Percentiles rank a stretch among this genome's conserved stretches.
Evolutionary conservation across 2,329 filamentous ascomycete genomes (phyloP).

Genomic region (Fusarium brachygibbosum): DNA sequence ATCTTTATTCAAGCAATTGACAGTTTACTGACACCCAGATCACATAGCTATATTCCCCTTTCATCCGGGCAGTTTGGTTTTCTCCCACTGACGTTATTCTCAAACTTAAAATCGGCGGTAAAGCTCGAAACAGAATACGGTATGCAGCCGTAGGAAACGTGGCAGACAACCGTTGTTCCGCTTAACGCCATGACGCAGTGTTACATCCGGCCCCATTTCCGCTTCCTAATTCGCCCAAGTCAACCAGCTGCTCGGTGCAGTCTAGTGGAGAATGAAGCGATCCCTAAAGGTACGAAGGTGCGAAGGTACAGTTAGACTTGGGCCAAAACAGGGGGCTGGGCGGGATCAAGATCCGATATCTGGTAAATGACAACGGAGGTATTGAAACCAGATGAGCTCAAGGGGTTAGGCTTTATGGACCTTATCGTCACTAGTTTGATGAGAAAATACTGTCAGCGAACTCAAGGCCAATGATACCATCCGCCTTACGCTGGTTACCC

Average conservation of each 20-base stretch:
- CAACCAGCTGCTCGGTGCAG: constrained; percentile 48
- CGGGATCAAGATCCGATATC: constrained; percentile 46
- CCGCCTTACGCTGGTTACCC: constrained; percentile 35
- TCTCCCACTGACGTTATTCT: not conserved
- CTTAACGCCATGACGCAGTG: constrained; percentile 40
- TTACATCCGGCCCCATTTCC: constrained; percentile 30
- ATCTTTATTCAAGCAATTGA: not conserved
- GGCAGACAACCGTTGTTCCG: constrained; percentile 30
- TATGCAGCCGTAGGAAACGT: constrained; percentile 30
- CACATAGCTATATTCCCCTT: not conserved
- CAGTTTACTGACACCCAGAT: not conserved
- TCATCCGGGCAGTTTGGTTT: not conserved
- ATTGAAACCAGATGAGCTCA: constrained; percentile 11
- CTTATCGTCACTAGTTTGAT: not conserved
- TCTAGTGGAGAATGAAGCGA: constrained; percentile 30
- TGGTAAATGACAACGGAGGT: constrained; percentile 25
- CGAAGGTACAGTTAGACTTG: constrained; percentile 7
- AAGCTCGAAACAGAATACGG: constrained; percentile 16
- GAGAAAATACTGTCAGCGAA: not conserved
- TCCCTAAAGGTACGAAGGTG: not conserved
- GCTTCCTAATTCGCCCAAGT: constrained; percentile 44
- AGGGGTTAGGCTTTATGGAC: not conserved
- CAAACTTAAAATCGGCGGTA: constrained; percentile 8
- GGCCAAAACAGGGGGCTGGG: constrained; percentile 21
- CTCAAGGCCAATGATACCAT: constrained; percentile 31